Evolutionary conservation across 2,329 filamentous ascomycete genomes (phyloP).

Genomic region (Cyclaneusma minus): DNA sequence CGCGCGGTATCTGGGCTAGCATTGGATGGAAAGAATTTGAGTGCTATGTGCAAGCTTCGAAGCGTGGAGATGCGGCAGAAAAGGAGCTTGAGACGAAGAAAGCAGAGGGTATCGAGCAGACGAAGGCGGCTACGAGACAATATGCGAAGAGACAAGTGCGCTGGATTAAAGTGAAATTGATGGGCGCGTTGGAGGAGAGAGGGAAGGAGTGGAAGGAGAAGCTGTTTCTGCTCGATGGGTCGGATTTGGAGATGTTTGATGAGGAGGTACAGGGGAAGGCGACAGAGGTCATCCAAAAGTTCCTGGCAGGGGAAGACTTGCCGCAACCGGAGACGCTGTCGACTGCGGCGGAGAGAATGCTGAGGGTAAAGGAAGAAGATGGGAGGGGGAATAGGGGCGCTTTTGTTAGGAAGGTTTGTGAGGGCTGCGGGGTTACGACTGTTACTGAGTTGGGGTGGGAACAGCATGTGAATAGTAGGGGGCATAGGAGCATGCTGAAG

Average conservation of each 20-base stretch:
- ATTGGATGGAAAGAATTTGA: conserved; percentile 93
- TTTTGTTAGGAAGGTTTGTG: conserved; percentile 45
- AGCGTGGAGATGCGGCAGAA: conserved; percentile 14
- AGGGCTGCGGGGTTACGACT: conserved; percentile 51
- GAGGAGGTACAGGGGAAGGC: conserved; percentile 51
- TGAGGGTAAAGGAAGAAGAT: conserved; percentile 37
- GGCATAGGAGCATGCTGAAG: conserved; percentile 20
- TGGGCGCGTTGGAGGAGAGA: conserved; percentile 47
- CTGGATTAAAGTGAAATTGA: conserved; percentile 76
- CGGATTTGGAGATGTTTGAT: conserved; percentile 46
- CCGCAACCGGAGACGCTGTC: conserved; percentile 38
- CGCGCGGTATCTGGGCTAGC: conserved; percentile 84
- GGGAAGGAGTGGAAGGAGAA: conserved; percentile 32
- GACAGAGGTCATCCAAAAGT: conserved; percentile 40
- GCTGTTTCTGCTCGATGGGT: conserved; percentile 72
- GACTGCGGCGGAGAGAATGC: conserved; percentile 35
- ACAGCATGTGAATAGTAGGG: conserved; percentile 27
- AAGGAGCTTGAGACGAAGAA: conserved; percentile 38
- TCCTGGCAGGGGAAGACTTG: conserved; percentile 37
- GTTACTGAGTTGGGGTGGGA: conserved; percentile 38
- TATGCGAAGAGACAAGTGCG: conserved; percentile 74
- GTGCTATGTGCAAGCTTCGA: conserved; percentile 42
- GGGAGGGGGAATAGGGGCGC: conserved; percentile 26
- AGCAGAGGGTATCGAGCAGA: conserved; percentile 49
- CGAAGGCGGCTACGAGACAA: conserved; percentile 69